A percentile compares a stretch with the other conserved stretches of the same genome.
These are phyloP conservation scores for Backusella macrospora DNA, from an alignment of 192 early-diverging fungal genomes.

Conservation along the genomic window DNA sequence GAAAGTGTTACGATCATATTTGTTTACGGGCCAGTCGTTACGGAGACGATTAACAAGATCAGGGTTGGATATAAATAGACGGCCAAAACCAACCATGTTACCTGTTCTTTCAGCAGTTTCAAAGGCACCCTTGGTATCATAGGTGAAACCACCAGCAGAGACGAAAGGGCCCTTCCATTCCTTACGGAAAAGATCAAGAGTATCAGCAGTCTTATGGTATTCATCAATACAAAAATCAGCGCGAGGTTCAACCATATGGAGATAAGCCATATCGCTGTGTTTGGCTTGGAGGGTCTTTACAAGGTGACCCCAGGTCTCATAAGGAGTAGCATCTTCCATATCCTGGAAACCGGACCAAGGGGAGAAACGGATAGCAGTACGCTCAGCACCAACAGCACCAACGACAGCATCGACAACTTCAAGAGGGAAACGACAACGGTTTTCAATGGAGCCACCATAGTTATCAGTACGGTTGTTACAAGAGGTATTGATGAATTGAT, in stretches of 20 bases:
- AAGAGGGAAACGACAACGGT: slow-evolving; percentile 22
- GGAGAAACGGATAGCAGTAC: slow-evolving; percentile 35
- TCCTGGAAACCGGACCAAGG: slow-evolving; percentile 33
- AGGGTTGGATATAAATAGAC: slow-evolving; percentile 37
- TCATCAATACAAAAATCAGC: background rate
- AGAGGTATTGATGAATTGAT: slow-evolving; percentile 73
- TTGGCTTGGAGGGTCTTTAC: slow-evolving; percentile 17
- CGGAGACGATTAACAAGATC: slow-evolving; percentile 34
- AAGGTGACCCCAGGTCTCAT: slow-evolving; percentile 33
- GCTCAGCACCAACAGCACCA: slow-evolving; percentile 31
- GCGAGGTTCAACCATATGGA: slow-evolving; percentile 34
- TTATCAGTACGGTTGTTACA: slow-evolving; percentile 73
- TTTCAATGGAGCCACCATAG: slow-evolving; percentile 28
- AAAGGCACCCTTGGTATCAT: slow-evolving; percentile 9
- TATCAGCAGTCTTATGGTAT: background rate
- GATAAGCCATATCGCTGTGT: slow-evolving; percentile 33
- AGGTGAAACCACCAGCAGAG: slow-evolving; percentile 26
- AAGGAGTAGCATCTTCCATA: slow-evolving; percentile 30
- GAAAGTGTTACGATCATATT: slow-evolving; percentile 34
- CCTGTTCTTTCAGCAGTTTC: slow-evolving; percentile 25
- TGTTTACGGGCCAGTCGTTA: slow-evolving; percentile 27
- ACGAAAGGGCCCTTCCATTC: slow-evolving; percentile 24
- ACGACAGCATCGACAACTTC: slow-evolving; percentile 34
- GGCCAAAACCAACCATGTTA: slow-evolving; percentile 35
- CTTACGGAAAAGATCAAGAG: slow-evolving; percentile 22